Evolutionary conservation across 129 eudicot genomes (phyloP).

Genomic region (Deinandra increscens): DNA sequence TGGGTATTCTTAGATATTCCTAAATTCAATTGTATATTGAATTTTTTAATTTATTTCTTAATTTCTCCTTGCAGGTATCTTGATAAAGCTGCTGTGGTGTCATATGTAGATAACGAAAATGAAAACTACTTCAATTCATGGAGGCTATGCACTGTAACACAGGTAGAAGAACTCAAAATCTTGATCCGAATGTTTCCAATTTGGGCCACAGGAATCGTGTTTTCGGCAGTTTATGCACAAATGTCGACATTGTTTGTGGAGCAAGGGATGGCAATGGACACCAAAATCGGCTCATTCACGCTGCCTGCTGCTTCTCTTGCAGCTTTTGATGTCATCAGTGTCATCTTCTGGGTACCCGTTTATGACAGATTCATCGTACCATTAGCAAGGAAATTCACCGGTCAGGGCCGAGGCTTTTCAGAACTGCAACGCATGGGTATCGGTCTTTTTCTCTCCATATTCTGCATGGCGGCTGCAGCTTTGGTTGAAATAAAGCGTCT

Average conservation of each 20-base stretch:
- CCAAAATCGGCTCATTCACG: conserved; percentile 38
- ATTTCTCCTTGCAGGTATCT: conserved; percentile 33
- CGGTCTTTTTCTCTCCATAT: conserved; percentile 37
- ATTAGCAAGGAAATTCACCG: conserved; percentile 31
- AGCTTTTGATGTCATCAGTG: conserved; percentile 42
- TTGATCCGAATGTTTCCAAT: conserved; percentile 50
- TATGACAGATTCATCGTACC: conserved; percentile 50
- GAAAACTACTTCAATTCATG: conserved; percentile 28
- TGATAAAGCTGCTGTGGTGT: conserved; percentile 53
- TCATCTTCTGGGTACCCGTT: conserved; percentile 46
- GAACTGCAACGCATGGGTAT: conserved; percentile 45
- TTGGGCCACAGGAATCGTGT: conserved; percentile 59
- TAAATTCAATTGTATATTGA: not conserved
- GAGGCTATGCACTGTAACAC: conserved; percentile 50
- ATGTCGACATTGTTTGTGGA: conserved; percentile 55
- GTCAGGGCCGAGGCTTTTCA: conserved; percentile 34
- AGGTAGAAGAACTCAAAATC: conserved; percentile 55
- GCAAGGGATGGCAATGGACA: conserved; percentile 54
- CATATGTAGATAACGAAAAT: conserved; percentile 22
- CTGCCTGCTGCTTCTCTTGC: conserved; percentile 51
- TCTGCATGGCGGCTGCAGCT: conserved; percentile 35
- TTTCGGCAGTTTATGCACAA: conserved; percentile 55
- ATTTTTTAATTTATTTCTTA: not conserved
- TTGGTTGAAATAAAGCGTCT: conserved; percentile 37
- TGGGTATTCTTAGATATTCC: not conserved